Evolutionary conservation across 2,329 filamentous ascomycete genomes (phyloP).

Genomic region (Ophiocordyceps camponoti-leonardi): DNA sequence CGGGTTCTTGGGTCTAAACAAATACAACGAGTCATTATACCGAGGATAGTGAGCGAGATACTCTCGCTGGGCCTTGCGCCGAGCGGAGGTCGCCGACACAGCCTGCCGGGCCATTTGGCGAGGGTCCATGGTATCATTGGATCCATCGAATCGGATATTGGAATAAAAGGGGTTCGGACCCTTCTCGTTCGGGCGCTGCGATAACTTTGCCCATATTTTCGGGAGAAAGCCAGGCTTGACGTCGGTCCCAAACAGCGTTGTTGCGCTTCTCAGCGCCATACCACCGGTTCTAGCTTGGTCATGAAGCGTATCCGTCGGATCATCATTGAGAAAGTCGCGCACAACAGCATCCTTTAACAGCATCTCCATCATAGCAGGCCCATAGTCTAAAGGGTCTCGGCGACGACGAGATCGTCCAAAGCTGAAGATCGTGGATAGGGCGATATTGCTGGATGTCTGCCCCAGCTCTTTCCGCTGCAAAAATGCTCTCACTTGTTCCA

Average conservation of each 20-base stretch:
- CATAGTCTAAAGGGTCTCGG: constrained; percentile 80
- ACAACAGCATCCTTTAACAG: constrained; percentile 91
- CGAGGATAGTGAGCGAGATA: constrained; percentile 74
- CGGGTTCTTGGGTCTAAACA: constrained; percentile 65
- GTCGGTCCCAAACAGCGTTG: constrained; percentile 19
- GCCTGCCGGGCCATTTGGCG: constrained; percentile 81
- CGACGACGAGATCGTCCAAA: constrained; percentile 40
- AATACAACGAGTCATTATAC: constrained; percentile 83
- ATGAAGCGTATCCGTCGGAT: constrained; percentile 13
- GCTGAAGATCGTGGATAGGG: constrained; percentile 54
- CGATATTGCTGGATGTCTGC: constrained; percentile 54
- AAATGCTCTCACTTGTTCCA: constrained; percentile 93
- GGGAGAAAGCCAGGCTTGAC: constrained; percentile 42
- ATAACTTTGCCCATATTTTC: constrained; percentile 42
- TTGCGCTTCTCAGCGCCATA: constrained; percentile 15
- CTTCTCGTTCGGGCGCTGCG: constrained; percentile 36
- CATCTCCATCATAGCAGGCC: constrained; percentile 87
- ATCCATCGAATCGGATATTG: constrained; percentile 47
- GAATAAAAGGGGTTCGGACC: constrained; percentile 96
- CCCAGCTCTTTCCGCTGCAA: constrained; percentile 79
- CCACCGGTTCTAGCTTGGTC: constrained; percentile 12
- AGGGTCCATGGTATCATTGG: constrained; percentile 67
- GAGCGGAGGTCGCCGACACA: constrained; percentile 63
- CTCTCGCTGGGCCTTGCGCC: constrained; percentile 77
- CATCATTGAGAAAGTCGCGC: constrained; percentile 84